Evolutionary conservation across 2,329 filamentous ascomycete species (phyloP).

Genomic region (Gnomoniopsis smithogilvyi): DNA sequence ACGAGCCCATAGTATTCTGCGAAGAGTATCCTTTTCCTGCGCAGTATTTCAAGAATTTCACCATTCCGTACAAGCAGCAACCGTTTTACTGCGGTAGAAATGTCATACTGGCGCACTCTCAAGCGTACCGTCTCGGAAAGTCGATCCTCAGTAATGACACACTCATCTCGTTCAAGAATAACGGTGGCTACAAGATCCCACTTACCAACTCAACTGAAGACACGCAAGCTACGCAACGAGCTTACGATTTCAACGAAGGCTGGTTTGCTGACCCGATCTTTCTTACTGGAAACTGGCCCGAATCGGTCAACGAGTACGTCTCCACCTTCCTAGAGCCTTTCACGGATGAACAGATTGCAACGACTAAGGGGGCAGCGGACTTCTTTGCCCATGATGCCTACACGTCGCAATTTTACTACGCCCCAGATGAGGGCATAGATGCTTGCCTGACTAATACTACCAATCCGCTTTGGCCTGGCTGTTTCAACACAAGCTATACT

Average conservation of each 20-base stretch:
- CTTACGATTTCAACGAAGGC: slow-evolving; percentile 15
- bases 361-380: slow-evolving; percentile 4
- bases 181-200: slow-evolving; percentile 14
- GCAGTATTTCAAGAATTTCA: slow-evolving; percentile 15
- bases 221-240: slow-evolving; percentile 11
- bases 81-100: slow-evolving; percentile 13
- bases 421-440: slow-evolving; percentile 9
- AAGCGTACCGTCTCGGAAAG: slow-evolving; percentile 13
- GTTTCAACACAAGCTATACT: slow-evolving; percentile 13
- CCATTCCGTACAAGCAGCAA: slow-evolving; percentile 11
- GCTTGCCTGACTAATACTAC: slow-evolving; percentile 1
- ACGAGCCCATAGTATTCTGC: slow-evolving; percentile 14
- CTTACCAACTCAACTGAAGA: slow-evolving; percentile 7
- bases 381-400: slow-evolving; percentile 13
- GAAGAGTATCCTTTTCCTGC: slow-evolving; percentile 7
- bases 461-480: slow-evolving; percentile 10
- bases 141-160: slow-evolving; percentile 7
- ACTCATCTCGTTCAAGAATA: slow-evolving; percentile 15
- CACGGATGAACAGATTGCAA: slow-evolving; percentile 1
- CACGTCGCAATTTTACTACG: slow-evolving; percentile 11
- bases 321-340: slow-evolving; percentile 14
- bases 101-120: slow-evolving; percentile 10
- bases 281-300: slow-evolving; percentile 12
- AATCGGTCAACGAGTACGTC: slow-evolving; percentile 8
- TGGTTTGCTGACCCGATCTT: slow-evolving; percentile 15